A percentile compares a stretch with the other conserved stretches of the same genome.
These are phyloP conservation scores for Capsicum rhomboideum DNA, from an alignment of 257 asterid species.

Conservation along the genomic window DNA sequence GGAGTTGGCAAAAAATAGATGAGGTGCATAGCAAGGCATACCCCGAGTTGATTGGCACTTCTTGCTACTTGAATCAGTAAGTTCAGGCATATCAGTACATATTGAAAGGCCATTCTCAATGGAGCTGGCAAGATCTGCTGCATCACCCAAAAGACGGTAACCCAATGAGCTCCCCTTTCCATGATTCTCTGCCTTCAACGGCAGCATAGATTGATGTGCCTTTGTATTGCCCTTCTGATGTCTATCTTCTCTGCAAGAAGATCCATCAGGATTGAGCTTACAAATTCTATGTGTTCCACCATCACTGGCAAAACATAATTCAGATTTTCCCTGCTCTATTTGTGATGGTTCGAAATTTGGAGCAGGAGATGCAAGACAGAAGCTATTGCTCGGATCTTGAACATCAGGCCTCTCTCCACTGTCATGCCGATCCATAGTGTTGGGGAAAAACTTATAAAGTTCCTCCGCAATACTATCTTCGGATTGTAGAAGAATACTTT, in stretches of 20 bases:
- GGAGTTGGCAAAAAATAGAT: constrained; percentile 28
- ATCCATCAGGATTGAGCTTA: constrained; percentile 1
- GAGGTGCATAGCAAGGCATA: constrained; percentile 27
- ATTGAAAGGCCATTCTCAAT: constrained; percentile 3
- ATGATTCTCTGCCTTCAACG: neutral
- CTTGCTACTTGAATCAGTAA: constrained; percentile 5
- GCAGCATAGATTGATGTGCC: neutral
- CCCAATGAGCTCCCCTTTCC: constrained; percentile 2
- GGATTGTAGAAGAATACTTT: constrained; percentile 41
- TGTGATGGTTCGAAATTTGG: constrained; percentile 12
- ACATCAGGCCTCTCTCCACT: constrained; percentile 47
- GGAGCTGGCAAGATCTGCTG: constrained; percentile 19
- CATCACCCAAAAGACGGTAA: constrained; percentile 16
- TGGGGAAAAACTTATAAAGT: constrained; percentile 54
- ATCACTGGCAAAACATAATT: constrained; percentile 2
- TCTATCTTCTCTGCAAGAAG: constrained; percentile 2
- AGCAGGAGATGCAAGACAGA: constrained; percentile 10
- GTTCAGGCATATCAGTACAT: constrained; percentile 1
- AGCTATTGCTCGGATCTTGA: constrained; percentile 24
- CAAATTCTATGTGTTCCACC: neutral
- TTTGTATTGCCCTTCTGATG: constrained; percentile 4
- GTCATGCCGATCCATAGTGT: constrained; percentile 66
- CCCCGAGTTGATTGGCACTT: constrained; percentile 3
- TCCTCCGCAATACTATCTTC: constrained; percentile 40
- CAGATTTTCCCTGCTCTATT: constrained; percentile 10